Evolutionary conservation across 495 filamentous ascomycete species (phyloP), one percentile per base, ranked within the genome.

Genomic region (Aspergillus coremiiformis): DNA sequence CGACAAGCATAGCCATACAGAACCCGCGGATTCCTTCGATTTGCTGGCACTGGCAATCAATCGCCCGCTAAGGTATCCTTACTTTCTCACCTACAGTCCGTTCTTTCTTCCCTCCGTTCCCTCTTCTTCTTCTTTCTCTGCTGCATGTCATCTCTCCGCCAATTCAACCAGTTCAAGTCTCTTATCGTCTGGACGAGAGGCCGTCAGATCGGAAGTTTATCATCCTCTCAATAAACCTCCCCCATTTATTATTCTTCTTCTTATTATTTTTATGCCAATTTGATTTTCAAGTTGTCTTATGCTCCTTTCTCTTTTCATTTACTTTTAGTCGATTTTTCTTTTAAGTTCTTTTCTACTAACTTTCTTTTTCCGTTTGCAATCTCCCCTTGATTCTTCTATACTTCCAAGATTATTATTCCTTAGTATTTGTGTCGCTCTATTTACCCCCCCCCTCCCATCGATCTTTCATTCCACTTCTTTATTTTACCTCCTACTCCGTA

Each of bases 31-130:
- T 39, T 37, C 41, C 47, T 39, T 55, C 45, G 51, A 61, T 61
- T 61, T 54, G 58, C 44, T 61, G 58, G 58, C 58, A 56, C 44
- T 61, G 58, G 58, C 58, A 56, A 22, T 12, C 27, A 29, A 20
- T 29, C 44, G 1, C n/a, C 12, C 37, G n/a, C 37, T 47, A 20
- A 20, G 3, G 24, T 47, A 7, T 5, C 20, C 20, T 47, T 35
- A 6, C 15, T 47, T 29, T 32, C 17, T 22, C 10, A 5, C 15
- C 0, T 9, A 21, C 17, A 27, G n/a, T 30, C 23, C 27, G 5
- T 27, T 39, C 41, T 43, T 21, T 53, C 29, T 47, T 37, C 21
- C 39, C 19, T 15, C 24, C 29, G 5, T 44, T 21, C 24, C 24
- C 14, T 29, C 21, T 24, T 39, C 26, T 14, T 23, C 30, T 23